Conservation (phyloP, 192 early-diverging fungal species). For the Backusella macrospora region DNA sequence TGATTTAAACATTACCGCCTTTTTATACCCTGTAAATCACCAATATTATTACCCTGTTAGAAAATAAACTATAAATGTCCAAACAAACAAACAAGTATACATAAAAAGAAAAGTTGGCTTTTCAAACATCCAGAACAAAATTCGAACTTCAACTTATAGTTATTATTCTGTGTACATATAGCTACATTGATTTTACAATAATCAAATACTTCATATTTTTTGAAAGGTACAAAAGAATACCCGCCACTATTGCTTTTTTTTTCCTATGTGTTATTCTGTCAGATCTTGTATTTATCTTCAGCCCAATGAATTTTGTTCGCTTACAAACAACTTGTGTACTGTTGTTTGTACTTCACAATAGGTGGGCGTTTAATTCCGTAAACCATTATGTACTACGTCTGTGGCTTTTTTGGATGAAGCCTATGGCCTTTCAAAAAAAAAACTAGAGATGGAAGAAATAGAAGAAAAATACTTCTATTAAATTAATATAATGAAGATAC, state of each 20-base stretch:
- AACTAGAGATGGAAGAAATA: background rate
- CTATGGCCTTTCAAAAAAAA: background rate
- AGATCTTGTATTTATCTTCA: background rate
- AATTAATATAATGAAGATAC: too few species aligned
- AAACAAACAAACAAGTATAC: conserved; percentile 1
- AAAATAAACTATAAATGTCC: conserved; percentile 9
- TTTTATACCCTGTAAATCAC: background rate
- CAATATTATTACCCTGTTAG: background rate
- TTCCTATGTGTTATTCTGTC: background rate
- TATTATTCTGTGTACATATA: too few species aligned
- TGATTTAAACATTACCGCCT: background rate
- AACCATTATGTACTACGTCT: background rate
- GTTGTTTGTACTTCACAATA: background rate
- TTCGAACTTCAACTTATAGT: too few species aligned
- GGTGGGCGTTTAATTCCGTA: background rate
- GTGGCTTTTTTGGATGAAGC: background rate
- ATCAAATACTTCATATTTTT: background rate
- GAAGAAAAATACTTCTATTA: background rate
- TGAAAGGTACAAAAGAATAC: background rate
- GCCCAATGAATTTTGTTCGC: background rate
- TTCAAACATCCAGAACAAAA: background rate
- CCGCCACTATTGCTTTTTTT: background rate
- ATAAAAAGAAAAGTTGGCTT: background rate
- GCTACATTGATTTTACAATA: background rate
- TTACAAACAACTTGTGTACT: background rate